These are phyloP conservation scores for Silene vulgaris DNA, from an alignment of 179 eudicot genomes.

Conservation along the genomic window DNA sequence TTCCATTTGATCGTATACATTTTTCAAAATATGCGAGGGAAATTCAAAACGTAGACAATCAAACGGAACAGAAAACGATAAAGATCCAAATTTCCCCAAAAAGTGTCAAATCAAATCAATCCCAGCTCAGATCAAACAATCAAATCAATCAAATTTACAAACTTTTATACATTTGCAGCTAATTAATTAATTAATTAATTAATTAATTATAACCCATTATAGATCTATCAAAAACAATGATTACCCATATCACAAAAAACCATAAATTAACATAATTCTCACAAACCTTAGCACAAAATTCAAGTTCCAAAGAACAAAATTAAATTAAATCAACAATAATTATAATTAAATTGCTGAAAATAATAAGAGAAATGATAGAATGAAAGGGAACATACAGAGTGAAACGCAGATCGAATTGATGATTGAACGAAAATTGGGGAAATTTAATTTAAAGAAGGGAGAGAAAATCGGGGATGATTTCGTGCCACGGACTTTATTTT, in stretches of 20 bases:
- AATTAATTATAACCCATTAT: background rate
- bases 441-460: conserved; percentile 16
- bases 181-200: background rate
- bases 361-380: background rate
- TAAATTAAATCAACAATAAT: background rate
- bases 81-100: conserved; percentile 7
- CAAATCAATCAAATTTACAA: background rate
- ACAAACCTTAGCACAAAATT: background rate
- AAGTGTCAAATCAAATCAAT: conserved; percentile 15
- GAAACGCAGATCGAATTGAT: conserved; percentile 9
- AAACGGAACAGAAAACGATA: background rate
- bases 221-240: conserved; percentile 31
- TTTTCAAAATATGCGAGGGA: background rate
- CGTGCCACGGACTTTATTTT: conserved; percentile 16
- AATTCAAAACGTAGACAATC: background rate
- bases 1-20: background rate
- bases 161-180: background rate
- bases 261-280: conserved; percentile 2
- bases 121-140: conserved; percentile 17
- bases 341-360: background rate
- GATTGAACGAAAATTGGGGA: conserved; percentile 7
- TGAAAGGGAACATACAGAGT: conserved; percentile 21
- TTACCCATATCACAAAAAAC: conserved; percentile 20
- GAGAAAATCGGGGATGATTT: conserved; percentile 18
- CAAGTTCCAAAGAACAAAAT: background rate